These are phyloP conservation scores for Lipomyces mesembrius DNA, from an alignment of 805 yeast species.

Conservation along the genomic window DNA sequence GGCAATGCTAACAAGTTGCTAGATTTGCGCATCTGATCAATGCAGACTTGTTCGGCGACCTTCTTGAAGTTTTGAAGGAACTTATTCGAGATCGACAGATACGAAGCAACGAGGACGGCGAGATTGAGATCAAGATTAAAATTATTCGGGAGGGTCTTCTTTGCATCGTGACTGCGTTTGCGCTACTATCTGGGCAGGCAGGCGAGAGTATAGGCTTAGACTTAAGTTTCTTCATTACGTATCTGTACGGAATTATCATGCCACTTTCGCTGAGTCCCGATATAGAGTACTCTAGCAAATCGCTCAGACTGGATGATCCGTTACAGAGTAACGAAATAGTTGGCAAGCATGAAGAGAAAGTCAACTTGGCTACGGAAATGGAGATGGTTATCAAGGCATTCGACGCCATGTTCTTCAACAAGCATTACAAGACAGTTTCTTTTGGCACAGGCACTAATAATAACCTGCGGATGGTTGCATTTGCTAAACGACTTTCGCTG, in stretches of 20 bases:
- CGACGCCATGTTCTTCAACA: slow-evolving; percentile 79
- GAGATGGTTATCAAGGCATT: slow-evolving; percentile 78
- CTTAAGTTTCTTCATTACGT: slow-evolving; percentile 75
- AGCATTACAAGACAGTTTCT: slow-evolving; percentile 43
- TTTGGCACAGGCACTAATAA: slow-evolving; percentile 36
- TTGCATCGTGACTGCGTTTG: slow-evolving; percentile 88
- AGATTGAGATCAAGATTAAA: slow-evolving; percentile 29
- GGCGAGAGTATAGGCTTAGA: slow-evolving; percentile 78
- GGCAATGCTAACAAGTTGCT: background rate
- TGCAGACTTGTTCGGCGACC: slow-evolving; percentile 89
- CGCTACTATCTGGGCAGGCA: slow-evolving; percentile 75
- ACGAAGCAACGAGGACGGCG: slow-evolving; percentile 46
- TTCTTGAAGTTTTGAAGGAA: slow-evolving; percentile 86
- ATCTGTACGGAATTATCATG: slow-evolving; percentile 70
- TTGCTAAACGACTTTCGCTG: slow-evolving; percentile 77
- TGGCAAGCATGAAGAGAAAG: slow-evolving; percentile 50
- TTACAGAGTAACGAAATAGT: slow-evolving; percentile 43
- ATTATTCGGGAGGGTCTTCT: slow-evolving; percentile 68
- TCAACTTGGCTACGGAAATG: slow-evolving; percentile 85
- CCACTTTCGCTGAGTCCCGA: slow-evolving; percentile 78
- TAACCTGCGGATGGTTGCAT: slow-evolving; percentile 64
- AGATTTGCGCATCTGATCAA: slow-evolving; percentile 89
- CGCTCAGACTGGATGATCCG: slow-evolving; percentile 82
- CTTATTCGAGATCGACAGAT: slow-evolving; percentile 51
- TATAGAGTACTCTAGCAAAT: slow-evolving; percentile 80